Conservation (phyloP, 805 yeast species). For the Huiozyma sinensis region DNA sequence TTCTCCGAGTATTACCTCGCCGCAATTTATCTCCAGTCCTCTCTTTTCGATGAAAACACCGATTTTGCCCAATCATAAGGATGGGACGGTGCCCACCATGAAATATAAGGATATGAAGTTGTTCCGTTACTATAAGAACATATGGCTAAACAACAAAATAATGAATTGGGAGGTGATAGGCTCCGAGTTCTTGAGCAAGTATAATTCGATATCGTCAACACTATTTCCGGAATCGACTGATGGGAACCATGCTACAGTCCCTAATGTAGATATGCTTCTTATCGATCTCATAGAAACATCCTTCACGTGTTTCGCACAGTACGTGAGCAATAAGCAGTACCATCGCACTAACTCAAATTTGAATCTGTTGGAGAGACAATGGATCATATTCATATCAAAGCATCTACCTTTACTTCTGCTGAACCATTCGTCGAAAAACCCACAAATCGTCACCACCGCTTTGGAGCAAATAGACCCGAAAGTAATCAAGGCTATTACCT, state of each 20-base stretch:
- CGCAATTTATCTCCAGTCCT: constrained; percentile 23
- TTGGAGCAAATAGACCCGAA: constrained; percentile 23
- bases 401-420: constrained; percentile 37
- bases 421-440: constrained; percentile 18
- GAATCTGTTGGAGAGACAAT: constrained; percentile 29
- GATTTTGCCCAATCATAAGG: neutral
- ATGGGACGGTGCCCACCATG: constrained; percentile 1
- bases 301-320: constrained; percentile 34
- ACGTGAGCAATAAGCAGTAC: constrained; percentile 34
- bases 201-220: constrained; percentile 25
- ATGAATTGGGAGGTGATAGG: constrained; percentile 27
- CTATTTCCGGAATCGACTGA: constrained; percentile 22
- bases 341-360: constrained; percentile 29
- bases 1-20: constrained; percentile 25
- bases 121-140: constrained; percentile 25
- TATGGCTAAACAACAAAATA: constrained; percentile 32
- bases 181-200: constrained; percentile 23
- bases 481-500: constrained; percentile 24
- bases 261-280: constrained; percentile 10
- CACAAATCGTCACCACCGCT: constrained; percentile 18
- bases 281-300: constrained; percentile 28
- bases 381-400: constrained; percentile 37
- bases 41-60: constrained; percentile 12
- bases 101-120: constrained; percentile 23
- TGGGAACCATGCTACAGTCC: neutral